These are phyloP conservation scores for Trichoderma afroharzianum DNA, from an alignment of 2,329 filamentous ascomycete species.

Conservation along the genomic window DNA sequence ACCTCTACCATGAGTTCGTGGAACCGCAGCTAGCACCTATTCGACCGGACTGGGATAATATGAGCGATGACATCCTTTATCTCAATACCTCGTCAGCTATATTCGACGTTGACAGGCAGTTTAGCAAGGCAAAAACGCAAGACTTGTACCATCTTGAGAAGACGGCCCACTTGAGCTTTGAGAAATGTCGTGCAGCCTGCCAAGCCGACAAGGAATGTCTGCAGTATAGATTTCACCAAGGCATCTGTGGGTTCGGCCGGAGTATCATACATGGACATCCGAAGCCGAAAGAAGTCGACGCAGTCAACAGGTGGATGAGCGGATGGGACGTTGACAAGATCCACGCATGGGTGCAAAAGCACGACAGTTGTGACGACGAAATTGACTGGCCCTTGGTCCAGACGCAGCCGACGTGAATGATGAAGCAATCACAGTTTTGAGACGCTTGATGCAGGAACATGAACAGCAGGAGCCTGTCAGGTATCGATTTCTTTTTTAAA, in stretches of 20 bases:
- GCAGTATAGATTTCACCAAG: slow-evolving; percentile 40
- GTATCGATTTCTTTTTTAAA: background rate
- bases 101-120: slow-evolving; percentile 31
- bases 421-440: background rate
- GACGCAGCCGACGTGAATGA: background rate
- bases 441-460: background rate
- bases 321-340: slow-evolving; percentile 44
- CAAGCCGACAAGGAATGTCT: slow-evolving; percentile 36
- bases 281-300: slow-evolving; percentile 27
- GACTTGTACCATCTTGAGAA: slow-evolving; percentile 36
- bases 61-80: slow-evolving; percentile 44
- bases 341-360: slow-evolving; percentile 36
- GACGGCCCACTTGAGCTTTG: slow-evolving; percentile 39
- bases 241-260: slow-evolving; percentile 35
- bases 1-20: slow-evolving; percentile 47
- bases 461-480: background rate
- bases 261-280: slow-evolving; percentile 40
- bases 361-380: slow-evolving; percentile 32
- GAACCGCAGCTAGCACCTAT: slow-evolving; percentile 35
- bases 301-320: slow-evolving; percentile 33
- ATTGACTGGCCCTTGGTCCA: slow-evolving; percentile 6
- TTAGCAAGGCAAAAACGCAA: slow-evolving; percentile 31
- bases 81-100: slow-evolving; percentile 30
- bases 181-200: slow-evolving; percentile 45
- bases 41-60: slow-evolving; percentile 52